These are phyloP conservation scores for Cadophora gregata DNA, from an alignment of 2,329 filamentous ascomycete species.

Conservation along the genomic window DNA sequence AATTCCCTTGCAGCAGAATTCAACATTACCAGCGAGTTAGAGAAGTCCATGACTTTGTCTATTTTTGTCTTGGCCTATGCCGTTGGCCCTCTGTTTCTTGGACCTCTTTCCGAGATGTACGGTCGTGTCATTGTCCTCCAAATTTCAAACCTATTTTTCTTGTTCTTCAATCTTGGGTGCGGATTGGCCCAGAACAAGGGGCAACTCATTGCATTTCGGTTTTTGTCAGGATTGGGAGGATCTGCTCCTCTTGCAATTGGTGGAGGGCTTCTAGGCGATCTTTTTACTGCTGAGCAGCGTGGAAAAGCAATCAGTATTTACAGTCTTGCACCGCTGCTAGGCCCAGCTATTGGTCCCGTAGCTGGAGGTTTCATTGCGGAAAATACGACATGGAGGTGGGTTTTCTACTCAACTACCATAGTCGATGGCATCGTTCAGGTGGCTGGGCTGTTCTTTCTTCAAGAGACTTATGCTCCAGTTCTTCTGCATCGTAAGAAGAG, in stretches of 20 bases:
- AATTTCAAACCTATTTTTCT: conserved; percentile 55
- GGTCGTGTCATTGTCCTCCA: conserved; percentile 53
- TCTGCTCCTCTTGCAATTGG: conserved; percentile 53
- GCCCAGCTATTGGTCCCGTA: conserved; percentile 49
- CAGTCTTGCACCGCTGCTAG: conserved; percentile 43
- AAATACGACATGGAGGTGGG: conserved; percentile 58
- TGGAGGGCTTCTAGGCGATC: conserved; percentile 51
- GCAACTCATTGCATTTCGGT: conserved; percentile 52
- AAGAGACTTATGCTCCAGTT: conserved; percentile 57
- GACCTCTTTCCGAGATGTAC: conserved; percentile 60
- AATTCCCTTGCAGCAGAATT: conserved; percentile 59
- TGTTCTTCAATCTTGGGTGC: conserved; percentile 60
- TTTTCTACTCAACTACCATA: conserved; percentile 57
- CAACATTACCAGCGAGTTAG: conserved; percentile 53
- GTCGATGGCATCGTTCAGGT: conserved; percentile 50
- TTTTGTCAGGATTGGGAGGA: conserved; percentile 56
- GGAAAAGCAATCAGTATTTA: conserved; percentile 49
- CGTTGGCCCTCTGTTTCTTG: conserved; percentile 60
- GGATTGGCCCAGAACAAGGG: conserved; percentile 53
- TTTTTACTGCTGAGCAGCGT: conserved; percentile 55
- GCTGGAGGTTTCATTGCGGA: conserved; percentile 58
- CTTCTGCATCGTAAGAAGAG: conserved; percentile 52
- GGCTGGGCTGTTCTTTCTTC: conserved; percentile 50
- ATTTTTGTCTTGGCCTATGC: conserved; percentile 54
- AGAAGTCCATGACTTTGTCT: conserved; percentile 54